These are phyloP conservation scores for Salicornia ramosissima DNA, from an alignment of 148 eudicot species.

Conservation along the genomic window DNA sequence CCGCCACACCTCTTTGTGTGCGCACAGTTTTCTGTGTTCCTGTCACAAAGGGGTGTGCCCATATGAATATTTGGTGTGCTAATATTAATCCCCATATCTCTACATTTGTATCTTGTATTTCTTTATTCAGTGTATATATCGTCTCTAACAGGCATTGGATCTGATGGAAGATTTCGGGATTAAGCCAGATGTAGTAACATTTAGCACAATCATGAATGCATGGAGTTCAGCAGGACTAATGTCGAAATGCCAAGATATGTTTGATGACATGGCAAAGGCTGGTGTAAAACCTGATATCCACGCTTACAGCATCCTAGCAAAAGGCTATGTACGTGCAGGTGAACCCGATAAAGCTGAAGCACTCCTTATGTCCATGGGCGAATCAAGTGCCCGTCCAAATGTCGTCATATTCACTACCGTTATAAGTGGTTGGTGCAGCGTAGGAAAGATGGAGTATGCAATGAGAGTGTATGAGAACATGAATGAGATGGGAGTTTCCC, in stretches of 20 bases:
- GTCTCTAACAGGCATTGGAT: slow-evolving; percentile 44
- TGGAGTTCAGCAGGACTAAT: slow-evolving; percentile 89
- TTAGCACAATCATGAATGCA: slow-evolving; percentile 95
- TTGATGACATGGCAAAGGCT: slow-evolving; percentile 69
- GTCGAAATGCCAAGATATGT: slow-evolving; percentile 71
- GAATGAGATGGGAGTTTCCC: slow-evolving; percentile 58
- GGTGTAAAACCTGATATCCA: slow-evolving; percentile 73
- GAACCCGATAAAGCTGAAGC: slow-evolving; percentile 69
- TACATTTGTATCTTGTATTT: neutral
- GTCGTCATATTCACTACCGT: slow-evolving; percentile 83
- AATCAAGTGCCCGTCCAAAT: slow-evolving; percentile 49
- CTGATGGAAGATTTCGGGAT: slow-evolving; percentile 85
- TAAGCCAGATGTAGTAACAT: slow-evolving; percentile 91
- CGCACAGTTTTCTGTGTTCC: too few relatives aligned
- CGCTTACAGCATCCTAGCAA: slow-evolving; percentile 86
- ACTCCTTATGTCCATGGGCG: slow-evolving; percentile 46
- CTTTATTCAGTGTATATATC: neutral
- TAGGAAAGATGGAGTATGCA: slow-evolving; percentile 75
- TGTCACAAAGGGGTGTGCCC: too few relatives aligned
- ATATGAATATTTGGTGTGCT: too few relatives aligned
- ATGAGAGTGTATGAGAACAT: slow-evolving; percentile 55
- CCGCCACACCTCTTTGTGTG: too few relatives aligned
- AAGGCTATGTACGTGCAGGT: slow-evolving; percentile 82
- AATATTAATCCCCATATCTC: too few relatives aligned
- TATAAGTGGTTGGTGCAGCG: slow-evolving; percentile 94